Conservation (phyloP, 2,329 filamentous ascomycete genomes). For the Rasamsonia emersonii region DNA sequence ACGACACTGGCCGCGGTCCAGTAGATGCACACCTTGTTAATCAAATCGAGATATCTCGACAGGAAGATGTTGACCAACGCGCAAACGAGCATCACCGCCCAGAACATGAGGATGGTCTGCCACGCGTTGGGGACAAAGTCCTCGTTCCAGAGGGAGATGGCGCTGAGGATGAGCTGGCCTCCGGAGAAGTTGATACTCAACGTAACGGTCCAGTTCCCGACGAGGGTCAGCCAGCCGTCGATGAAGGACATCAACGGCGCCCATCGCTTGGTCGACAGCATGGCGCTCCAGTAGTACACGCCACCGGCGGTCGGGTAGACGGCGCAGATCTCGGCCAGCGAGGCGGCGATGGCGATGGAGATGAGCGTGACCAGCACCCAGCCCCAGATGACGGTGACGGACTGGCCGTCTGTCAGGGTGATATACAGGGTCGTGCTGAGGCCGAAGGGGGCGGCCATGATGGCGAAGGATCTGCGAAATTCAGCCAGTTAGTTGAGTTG, state of each 20-base stretch:
- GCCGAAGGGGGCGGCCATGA: conserved; percentile 65
- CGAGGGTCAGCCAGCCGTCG: conserved; percentile 62
- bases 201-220: conserved; percentile 65
- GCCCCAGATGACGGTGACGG: conserved; percentile 61
- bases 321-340: conserved; percentile 60
- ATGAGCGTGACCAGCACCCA: conserved; percentile 60
- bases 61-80: conserved; percentile 58
- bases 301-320: conserved; percentile 61
- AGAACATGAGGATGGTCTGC: conserved; percentile 64
- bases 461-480: conserved; percentile 53
- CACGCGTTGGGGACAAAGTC: conserved; percentile 58
- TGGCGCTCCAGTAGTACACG: conserved; percentile 64
- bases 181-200: conserved; percentile 64
- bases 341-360: conserved; percentile 55
- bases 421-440: conserved; percentile 61
- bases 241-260: conserved; percentile 61
- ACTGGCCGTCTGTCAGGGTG: conserved; percentile 58
- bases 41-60: conserved; percentile 54
- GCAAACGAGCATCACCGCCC: conserved; percentile 60
- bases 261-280: conserved; percentile 57
- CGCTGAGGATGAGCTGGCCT: conserved; percentile 58
- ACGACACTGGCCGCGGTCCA: conserved; percentile 60
- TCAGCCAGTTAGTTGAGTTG: not conserved
- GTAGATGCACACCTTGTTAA: conserved; percentile 66
- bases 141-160: conserved; percentile 62